Evolutionary conservation across 2,329 filamentous ascomycete genomes (phyloP), one percentile per base, ranked within the genome.

Genomic region (Colletotrichum viniferum): DNA sequence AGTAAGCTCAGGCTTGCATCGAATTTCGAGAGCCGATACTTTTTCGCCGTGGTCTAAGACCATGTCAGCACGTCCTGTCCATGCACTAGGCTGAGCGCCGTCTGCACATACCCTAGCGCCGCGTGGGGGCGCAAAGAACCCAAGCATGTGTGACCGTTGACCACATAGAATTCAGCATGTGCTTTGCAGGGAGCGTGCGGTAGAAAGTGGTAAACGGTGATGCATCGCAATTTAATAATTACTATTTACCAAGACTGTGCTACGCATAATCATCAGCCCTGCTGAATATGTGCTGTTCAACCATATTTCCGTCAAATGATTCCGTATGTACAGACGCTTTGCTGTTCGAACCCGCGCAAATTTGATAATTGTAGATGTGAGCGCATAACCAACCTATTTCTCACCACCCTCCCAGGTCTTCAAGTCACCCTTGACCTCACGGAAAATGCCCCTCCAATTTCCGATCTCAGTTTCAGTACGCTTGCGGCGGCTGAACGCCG

Each of bases 401-500:
- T 75, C 73, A 2, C 73, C 73, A 7, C 73, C 73, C 56, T 75
- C 69, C 73, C 73, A 75, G 2, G 63, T 73, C 52, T 70, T 76
- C 36, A 79, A 12, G 14, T 80, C 79, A 2, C 61, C 66, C 68
- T 76, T 77, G 10, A 80, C 72, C 73, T 80, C 79, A 1, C 76
- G 68, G 64, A 77, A 62, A 12, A 81, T 80, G 1, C 78, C 79
- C 26, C 68, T 62, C 76, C 78, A 81, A 24, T 78, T 79, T 2
- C 79, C 79, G 28, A 79, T 71, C 68, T 80, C 73, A 3, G 52
- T 56, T 52, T 72, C 62, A 0, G 78, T 79, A 4, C 79, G 74
- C 38, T 32, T 52, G 26, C 79, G 60, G 28, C 79, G 76, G 66
- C 75, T 78, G 30, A 79, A 78, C 2, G 78, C 71, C 5, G 76